These are phyloP conservation scores for Discostella stelligeroides DNA, from an alignment of 108 stramenopile genomes.

Conservation along the genomic window DNA sequence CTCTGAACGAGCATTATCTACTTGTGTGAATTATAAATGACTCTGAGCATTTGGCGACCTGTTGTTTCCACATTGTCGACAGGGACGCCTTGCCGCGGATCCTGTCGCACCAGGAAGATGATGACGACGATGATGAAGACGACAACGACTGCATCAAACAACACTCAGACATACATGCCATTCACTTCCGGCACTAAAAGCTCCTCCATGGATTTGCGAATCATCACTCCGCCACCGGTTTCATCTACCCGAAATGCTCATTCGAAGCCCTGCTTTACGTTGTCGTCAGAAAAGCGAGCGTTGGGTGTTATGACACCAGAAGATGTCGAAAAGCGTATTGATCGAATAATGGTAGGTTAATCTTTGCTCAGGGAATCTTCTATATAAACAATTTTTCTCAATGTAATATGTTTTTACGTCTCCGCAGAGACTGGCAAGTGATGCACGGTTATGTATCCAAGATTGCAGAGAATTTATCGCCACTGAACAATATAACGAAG, in stretches of 20 bases:
- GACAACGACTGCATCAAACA: too few relatives aligned
- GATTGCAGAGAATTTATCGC: constrained; percentile 35
- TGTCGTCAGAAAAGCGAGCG: constrained; percentile 1
- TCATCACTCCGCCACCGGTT: too few relatives aligned
- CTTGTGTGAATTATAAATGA: neutral
- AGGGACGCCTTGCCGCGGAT: neutral
- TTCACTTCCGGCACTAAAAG: too few relatives aligned
- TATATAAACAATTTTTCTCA: neutral
- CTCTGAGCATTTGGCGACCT: neutral
- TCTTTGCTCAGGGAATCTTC: neutral
- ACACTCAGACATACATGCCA: too few relatives aligned
- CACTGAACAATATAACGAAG: constrained; percentile 36
- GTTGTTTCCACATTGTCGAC: neutral
- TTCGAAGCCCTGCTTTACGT: constrained; percentile 9
- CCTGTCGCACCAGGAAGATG: neutral
- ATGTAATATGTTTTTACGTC: neutral
- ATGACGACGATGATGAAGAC: too few relatives aligned
- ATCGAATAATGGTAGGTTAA: constrained; percentile 29
- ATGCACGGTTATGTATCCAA: constrained; percentile 38
- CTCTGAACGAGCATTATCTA: too few relatives aligned
- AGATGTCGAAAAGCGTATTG: constrained; percentile 38
- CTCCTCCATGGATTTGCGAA: too few relatives aligned
- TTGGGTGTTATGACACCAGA: constrained; percentile 22
- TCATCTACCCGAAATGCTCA: neutral
- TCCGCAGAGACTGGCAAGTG: constrained; percentile 28